phyloP scores from a whole-genome alignment of 2,329 filamentous ascomycete species.

The Microthyrium microscopicum region DNA sequence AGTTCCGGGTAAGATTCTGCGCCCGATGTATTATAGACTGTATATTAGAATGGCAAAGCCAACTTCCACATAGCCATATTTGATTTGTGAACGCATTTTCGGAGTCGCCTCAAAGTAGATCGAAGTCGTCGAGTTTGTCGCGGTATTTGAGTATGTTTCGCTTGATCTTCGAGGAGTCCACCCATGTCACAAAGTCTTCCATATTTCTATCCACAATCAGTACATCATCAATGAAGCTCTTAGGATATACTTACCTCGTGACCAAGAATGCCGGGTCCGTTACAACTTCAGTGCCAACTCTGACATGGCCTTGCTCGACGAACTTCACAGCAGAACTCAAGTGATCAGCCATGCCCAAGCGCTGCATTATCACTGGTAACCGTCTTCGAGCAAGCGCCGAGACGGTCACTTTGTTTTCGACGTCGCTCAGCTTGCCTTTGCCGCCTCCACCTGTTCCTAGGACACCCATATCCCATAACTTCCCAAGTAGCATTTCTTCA shows the following conservation, averaged over 20 bases:
- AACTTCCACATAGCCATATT: too few species aligned
- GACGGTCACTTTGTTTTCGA: slow-evolving; percentile 81
- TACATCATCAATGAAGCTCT: background rate
- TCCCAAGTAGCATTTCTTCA: slow-evolving; percentile 73
- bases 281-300: slow-evolving; percentile 78
- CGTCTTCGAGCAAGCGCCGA: slow-evolving; percentile 72
- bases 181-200: slow-evolving; percentile 96
- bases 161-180: slow-evolving; percentile 93
- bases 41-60: too few species aligned
- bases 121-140: slow-evolving; percentile 91
- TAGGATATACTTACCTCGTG: slow-evolving; percentile 31
- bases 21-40: too few species aligned
- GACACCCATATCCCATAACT: slow-evolving; percentile 85
- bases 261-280: slow-evolving; percentile 84
- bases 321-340: slow-evolving; percentile 55
- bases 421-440: slow-evolving; percentile 45
- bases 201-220: slow-evolving; percentile 40
- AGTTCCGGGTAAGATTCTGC: too few species aligned
- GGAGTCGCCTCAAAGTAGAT: slow-evolving; percentile 43
- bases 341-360: slow-evolving; percentile 80
- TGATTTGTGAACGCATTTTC: too few species aligned
- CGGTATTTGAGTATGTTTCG: slow-evolving; percentile 87
- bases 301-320: slow-evolving; percentile 86
- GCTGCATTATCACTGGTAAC: slow-evolving; percentile 79
- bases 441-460: slow-evolving; percentile 49